Conservation (phyloP, 139 green algal genomes). For the Tetradesmus lagerheimii region DNA sequence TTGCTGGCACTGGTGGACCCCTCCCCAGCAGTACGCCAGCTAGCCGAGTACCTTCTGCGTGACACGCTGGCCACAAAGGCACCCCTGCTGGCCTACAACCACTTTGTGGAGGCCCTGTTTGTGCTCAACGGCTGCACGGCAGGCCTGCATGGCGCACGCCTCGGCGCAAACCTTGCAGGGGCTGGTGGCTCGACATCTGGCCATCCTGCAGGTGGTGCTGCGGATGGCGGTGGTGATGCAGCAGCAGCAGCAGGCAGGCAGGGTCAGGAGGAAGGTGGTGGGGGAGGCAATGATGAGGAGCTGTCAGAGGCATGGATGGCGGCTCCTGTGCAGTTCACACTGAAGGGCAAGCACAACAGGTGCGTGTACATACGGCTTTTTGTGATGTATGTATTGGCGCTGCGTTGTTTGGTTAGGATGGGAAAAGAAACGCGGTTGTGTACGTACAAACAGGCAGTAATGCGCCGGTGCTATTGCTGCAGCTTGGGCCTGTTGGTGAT, state of each 20-base stretch:
- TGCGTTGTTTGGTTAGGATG: too few species aligned
- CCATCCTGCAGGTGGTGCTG: background rate
- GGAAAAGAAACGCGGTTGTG: too few species aligned
- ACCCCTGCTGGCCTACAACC: constrained; percentile 91
- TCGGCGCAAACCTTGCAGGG: constrained; percentile 43
- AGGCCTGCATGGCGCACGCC: constrained; percentile 50
- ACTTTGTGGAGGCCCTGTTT: constrained; percentile 93
- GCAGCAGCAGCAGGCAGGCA: constrained; percentile 18
- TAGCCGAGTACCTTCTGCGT: constrained; percentile 69
- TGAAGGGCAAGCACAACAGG: constrained; percentile 50
- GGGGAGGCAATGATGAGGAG: background rate
- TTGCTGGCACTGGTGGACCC: constrained; percentile 87
- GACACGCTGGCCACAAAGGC: constrained; percentile 75
- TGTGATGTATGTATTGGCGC: too few species aligned
- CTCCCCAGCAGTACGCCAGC: constrained; percentile 56
- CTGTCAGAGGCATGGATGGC: background rate
- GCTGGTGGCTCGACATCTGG: background rate
- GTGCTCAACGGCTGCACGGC: constrained; percentile 85
- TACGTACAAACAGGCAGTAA: too few species aligned
- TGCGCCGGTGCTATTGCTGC: too few species aligned
- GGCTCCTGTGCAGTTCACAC: constrained; percentile 45
- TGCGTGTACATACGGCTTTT: too few species aligned
- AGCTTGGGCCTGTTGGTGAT: too few species aligned
- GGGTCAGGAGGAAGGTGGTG: background rate
- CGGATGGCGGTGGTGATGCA: background rate